phyloP scores from a whole-genome alignment of 768 basidiomycete genomes.

The Fistulinella prunicolor region DNA sequence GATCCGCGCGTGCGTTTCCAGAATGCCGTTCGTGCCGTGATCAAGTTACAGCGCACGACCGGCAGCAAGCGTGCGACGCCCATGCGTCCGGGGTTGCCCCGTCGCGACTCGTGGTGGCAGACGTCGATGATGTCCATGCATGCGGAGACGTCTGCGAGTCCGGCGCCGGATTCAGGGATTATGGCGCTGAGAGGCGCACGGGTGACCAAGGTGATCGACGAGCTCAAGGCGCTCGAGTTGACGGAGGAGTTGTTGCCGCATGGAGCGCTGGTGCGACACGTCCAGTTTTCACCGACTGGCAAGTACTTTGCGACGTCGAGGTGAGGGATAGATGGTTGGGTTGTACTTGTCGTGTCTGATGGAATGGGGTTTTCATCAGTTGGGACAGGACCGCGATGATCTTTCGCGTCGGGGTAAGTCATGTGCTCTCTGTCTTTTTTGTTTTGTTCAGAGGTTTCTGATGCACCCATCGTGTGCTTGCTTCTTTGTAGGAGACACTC shows the following conservation, averaged over 20 bases:
- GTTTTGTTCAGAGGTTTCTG: background rate
- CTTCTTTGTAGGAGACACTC: slow-evolving; percentile 37
- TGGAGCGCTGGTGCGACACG: slow-evolving; percentile 48
- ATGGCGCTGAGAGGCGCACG: slow-evolving; percentile 36
- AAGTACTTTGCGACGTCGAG: slow-evolving; percentile 54
- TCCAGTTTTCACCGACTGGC: slow-evolving; percentile 57
- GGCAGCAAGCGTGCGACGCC: slow-evolving; percentile 20
- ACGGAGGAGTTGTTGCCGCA: slow-evolving; percentile 42
- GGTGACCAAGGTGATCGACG: slow-evolving; percentile 38
- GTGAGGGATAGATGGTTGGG: slow-evolving; percentile 17
- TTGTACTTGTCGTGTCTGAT: no score
- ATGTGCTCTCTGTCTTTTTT: background rate
- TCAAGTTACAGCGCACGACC: slow-evolving; percentile 36
- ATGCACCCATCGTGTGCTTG: background rate
- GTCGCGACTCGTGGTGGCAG: slow-evolving; percentile 29
- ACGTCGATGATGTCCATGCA: slow-evolving; percentile 3
- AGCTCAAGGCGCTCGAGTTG: slow-evolving; percentile 37
- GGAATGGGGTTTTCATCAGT: slow-evolving; percentile 20
- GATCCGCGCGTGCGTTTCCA: slow-evolving; percentile 34
- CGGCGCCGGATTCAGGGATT: slow-evolving; percentile 15
- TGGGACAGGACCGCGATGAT: slow-evolving; percentile 51
- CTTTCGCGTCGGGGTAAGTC: slow-evolving; percentile 43
- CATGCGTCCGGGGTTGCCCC: slow-evolving; percentile 22
- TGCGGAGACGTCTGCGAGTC: slow-evolving; percentile 9
- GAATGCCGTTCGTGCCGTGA: slow-evolving; percentile 42